Conservation (phyloP, 2,329 filamentous ascomycete genomes). For the Bipolaris zeicola region DNA sequence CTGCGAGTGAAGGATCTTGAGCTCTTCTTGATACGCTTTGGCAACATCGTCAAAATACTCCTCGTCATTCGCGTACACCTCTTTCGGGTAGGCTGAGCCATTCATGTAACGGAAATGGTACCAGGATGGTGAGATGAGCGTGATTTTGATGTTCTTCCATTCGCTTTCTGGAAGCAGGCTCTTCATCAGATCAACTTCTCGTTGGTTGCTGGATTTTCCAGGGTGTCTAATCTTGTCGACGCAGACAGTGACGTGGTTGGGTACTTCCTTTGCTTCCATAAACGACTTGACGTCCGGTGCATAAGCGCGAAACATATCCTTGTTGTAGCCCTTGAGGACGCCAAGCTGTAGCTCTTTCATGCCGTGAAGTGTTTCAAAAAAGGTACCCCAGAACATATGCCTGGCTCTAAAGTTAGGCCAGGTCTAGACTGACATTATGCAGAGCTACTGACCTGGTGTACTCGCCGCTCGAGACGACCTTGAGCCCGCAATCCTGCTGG, state of each 20-base stretch:
- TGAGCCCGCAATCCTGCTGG: slow-evolving; percentile 67
- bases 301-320: slow-evolving; percentile 63
- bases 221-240: slow-evolving; percentile 63
- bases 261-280: slow-evolving; percentile 60
- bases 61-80: slow-evolving; percentile 53
- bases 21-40: slow-evolving; percentile 54
- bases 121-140: slow-evolving; percentile 69
- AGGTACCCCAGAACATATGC: slow-evolving; percentile 63
- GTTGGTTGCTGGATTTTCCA: slow-evolving; percentile 60
- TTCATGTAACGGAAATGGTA: slow-evolving; percentile 70
- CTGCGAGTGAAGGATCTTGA: slow-evolving; percentile 53
- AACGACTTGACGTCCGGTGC: slow-evolving; percentile 68
- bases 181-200: slow-evolving; percentile 66
- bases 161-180: slow-evolving; percentile 63
- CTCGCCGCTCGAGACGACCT: slow-evolving; percentile 71
- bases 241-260: slow-evolving; percentile 62
- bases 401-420: slow-evolving; percentile 28
- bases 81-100: slow-evolving; percentile 53
- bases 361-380: slow-evolving; percentile 61
- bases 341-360: slow-evolving; percentile 58
- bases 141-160: slow-evolving; percentile 71
- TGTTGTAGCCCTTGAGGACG: slow-evolving; percentile 53
- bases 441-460: slow-evolving; percentile 52
- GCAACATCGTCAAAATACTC: slow-evolving; percentile 57
- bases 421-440: background rate